phyloP scores from a whole-genome alignment of 2,329 filamentous ascomycete species.

The Trichoderma sp. region DNA sequence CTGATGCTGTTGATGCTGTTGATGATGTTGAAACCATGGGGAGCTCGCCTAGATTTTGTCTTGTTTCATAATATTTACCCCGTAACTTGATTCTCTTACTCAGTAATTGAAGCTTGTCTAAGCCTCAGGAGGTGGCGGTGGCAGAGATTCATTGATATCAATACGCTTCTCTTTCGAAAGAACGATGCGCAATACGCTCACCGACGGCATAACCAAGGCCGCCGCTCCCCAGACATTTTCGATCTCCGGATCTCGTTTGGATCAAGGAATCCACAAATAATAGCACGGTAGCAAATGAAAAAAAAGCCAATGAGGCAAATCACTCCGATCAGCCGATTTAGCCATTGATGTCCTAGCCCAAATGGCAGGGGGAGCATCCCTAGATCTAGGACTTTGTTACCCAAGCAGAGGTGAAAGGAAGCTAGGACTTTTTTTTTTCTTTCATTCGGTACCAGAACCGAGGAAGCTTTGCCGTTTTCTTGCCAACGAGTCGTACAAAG shows the following conservation, averaged over 20 bases:
- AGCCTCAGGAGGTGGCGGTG: neutral
- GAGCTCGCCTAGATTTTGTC: neutral
- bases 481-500: neutral
- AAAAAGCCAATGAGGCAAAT: slow-evolving; percentile 17
- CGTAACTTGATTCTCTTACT: neutral
- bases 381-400: slow-evolving; percentile 11
- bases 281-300: neutral
- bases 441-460: neutral
- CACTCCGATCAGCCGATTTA: slow-evolving; percentile 11
- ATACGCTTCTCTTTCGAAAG: neutral
- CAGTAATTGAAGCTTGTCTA: neutral
- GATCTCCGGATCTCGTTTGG: neutral
- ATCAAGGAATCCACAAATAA: neutral
- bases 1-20: neutral
- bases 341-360: neutral
- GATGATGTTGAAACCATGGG: neutral
- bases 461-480: neutral
- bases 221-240: neutral
- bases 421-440: slow-evolving; percentile 19
- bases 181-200: neutral
- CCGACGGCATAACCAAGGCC: neutral
- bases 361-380: neutral
- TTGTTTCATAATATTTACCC: neutral
- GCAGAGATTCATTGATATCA: neutral
- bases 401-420: too few relatives aligned